Evolutionary conservation across 768 basidiomycete genomes (phyloP).

Genomic region (Lyophyllum decastes): DNA sequence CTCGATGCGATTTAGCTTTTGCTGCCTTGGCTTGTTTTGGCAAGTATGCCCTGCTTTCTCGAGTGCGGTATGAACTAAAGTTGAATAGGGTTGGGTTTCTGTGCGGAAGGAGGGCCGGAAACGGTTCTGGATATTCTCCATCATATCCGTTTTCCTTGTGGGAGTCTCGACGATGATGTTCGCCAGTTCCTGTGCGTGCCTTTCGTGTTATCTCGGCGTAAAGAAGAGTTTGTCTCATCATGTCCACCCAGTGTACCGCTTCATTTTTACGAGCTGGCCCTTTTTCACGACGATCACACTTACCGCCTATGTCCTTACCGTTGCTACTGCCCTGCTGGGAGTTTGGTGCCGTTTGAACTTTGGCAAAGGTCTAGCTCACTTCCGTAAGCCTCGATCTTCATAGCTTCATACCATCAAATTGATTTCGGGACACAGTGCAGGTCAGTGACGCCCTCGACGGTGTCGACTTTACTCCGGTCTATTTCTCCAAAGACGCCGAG

Average conservation of each 20-base stretch:
- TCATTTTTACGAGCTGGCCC: slow-evolving; percentile 42
- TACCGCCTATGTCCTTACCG: slow-evolving; percentile 41
- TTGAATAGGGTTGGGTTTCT: slow-evolving; percentile 48
- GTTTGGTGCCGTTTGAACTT: slow-evolving; percentile 55
- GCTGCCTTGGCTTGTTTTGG: slow-evolving; percentile 49
- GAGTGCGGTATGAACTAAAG: not conserved
- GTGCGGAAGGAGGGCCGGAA: slow-evolving; percentile 44
- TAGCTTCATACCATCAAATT: not conserved
- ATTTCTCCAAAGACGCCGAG: slow-evolving; percentile 32
- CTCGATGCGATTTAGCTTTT: slow-evolving; percentile 28
- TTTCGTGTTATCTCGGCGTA: not conserved
- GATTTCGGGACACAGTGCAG: slow-evolving; percentile 28
- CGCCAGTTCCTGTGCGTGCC: slow-evolving; percentile 37
- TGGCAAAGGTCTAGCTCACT: slow-evolving; percentile 55
- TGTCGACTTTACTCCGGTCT: slow-evolving; percentile 44
- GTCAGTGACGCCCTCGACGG: slow-evolving; percentile 41
- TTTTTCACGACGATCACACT: slow-evolving; percentile 51
- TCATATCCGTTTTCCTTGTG: slow-evolving; percentile 38
- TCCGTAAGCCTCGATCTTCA: slow-evolving; percentile 35
- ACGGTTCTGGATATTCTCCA: slow-evolving; percentile 39
- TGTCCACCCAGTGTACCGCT: slow-evolving; percentile 37
- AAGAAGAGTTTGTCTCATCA: not conserved
- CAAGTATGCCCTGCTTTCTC: slow-evolving; percentile 21
- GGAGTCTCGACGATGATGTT: slow-evolving; percentile 44
- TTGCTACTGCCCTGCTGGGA: slow-evolving; percentile 42